These are phyloP conservation scores for Cicer cuneatum DNA, from an alignment of 306 rosid genomes.

Conservation along the genomic window DNA sequence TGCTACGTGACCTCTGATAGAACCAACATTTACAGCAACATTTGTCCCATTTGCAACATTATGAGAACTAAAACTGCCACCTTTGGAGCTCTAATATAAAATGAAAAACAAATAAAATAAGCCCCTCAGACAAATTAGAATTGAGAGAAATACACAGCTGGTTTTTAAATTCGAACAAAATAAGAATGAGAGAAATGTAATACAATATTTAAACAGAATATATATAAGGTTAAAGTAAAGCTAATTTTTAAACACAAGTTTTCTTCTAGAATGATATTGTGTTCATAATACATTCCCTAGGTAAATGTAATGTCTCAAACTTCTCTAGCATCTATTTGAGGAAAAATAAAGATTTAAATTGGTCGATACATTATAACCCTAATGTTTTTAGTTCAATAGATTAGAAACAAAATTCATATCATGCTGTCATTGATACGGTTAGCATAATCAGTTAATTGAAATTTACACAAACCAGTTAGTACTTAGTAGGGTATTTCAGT, in stretches of 20 bases:
- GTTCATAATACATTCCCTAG: constrained; percentile 22
- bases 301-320: constrained; percentile 16
- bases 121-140: constrained; percentile 16
- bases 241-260: not conserved
- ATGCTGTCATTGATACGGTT: constrained; percentile 5
- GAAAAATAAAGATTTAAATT: constrained; percentile 10
- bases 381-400: not conserved
- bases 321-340: constrained; percentile 20
- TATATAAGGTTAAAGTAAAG: not conserved
- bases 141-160: not conserved
- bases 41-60: constrained; percentile 55
- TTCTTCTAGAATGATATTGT: constrained; percentile 17
- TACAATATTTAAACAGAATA: constrained; percentile 3
- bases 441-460: not conserved
- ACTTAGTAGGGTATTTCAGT: not conserved
- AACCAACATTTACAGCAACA: constrained; percentile 57
- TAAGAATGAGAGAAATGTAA: not conserved
- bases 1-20: constrained; percentile 55
- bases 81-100: constrained; percentile 67
- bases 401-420: not conserved
- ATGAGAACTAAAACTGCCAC: constrained; percentile 51
- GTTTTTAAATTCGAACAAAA: constrained; percentile 10
- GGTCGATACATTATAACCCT: not conserved
- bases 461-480: not conserved
- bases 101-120: constrained; percentile 21